Evolutionary conservation across 2,329 filamentous ascomycete genomes (phyloP), one percentile per base, ranked within the genome.

Genomic region (Didymella segeticola): DNA sequence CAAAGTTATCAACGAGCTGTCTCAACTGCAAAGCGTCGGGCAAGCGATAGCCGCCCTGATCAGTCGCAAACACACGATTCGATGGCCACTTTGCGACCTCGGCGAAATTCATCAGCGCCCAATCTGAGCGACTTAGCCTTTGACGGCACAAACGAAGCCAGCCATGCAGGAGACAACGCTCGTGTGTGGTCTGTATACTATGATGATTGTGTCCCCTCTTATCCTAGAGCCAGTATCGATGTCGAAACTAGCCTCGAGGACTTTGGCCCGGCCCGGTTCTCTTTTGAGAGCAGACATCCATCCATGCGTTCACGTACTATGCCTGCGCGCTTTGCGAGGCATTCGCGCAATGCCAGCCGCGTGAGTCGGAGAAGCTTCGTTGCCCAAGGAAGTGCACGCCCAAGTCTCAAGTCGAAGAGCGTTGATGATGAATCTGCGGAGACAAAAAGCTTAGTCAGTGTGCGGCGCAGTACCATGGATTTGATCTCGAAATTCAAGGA

Each of bases 391-490:
- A 69, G 62, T 47, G 58, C 27, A 22, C 56, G 38, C 9, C 58
- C 56, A 20, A 64, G 59, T 29, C 58, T 64, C 22, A n/a, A 52
- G 12, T 59, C 51, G 5, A 29, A 39, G 33, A 57, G 29, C 12
- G 56, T 62, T 5, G 60, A 63, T 22, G 58, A 64, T 20, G 51
- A 30, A 3, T 58, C 55, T 19, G 42, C 43, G 1, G 64, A 69
- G 23, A 61, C 60, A 27, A 63, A 51, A 27, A 75, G 72, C 38
- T 59, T 71, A 6, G 63, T 66, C n/a, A 73, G 69, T 50, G 66
- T 75, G 19, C 61, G 75, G 34, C 68, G 64, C n/a, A 77, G 75
- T 57, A 77, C 75, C 7, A 71, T 75, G 64, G 75, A 78, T 57
- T 57, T 78, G 56, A 58, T 76, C 9, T 63, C 66, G n/a, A 62